Conservation (phyloP, 2,329 filamentous ascomycete species). For the Neurospora sp. region DNA sequence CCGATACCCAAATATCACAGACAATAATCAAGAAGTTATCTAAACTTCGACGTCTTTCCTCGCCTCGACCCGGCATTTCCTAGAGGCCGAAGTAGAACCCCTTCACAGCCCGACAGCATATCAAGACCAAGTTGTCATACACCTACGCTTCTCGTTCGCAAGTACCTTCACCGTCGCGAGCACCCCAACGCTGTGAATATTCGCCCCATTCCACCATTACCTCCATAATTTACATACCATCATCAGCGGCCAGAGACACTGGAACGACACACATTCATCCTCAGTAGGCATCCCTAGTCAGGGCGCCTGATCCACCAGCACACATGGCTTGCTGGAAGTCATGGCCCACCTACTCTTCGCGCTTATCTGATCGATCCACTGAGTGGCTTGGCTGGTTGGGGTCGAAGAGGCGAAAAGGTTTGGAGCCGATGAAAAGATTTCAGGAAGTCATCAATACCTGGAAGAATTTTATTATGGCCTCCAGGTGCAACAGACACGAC, state of each 20-base stretch:
- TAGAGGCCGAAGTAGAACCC: too few relatives aligned
- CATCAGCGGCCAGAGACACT: too few relatives aligned
- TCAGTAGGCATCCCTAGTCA: neutral
- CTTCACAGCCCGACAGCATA: too few relatives aligned
- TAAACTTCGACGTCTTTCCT: too few relatives aligned
- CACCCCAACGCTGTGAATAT: too few relatives aligned
- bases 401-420: neutral
- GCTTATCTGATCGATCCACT: neutral
- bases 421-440: neutral
- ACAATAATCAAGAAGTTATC: too few relatives aligned
- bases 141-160: too few relatives aligned
- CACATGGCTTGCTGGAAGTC: neutral
- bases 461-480: neutral
- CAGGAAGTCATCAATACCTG: neutral
- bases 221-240: neutral
- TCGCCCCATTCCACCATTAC: too few relatives aligned
- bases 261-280: neutral
- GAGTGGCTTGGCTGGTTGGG: neutral
- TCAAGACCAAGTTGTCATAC: too few relatives aligned
- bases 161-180: too few relatives aligned
- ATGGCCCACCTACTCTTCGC: neutral
- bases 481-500: neutral
- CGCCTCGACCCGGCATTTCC: too few relatives aligned
- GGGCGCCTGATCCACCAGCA: neutral
- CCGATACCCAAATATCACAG: too few relatives aligned